A percentile compares a stretch with the other conserved stretches of the same genome.
Evolutionary conservation across 306 rosid species (phyloP).

Genomic region (Lagenaria siceraria): DNA sequence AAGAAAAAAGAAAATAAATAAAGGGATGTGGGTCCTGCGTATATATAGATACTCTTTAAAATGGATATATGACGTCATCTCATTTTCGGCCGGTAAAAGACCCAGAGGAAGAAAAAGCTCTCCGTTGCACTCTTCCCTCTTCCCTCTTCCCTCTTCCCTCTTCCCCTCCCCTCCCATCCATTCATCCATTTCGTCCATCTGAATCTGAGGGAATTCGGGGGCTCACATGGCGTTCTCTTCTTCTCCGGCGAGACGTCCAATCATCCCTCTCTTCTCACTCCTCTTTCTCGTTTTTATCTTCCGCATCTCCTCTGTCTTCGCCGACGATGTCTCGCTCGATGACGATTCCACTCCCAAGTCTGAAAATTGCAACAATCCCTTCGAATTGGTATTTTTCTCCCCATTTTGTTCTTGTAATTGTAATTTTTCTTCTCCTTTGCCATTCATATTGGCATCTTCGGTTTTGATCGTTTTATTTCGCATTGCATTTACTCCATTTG

Average conservation of each 20-base stretch:
- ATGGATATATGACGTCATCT: background rate
- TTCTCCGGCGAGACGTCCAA: background rate
- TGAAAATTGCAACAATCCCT: slow-evolving; percentile 54
- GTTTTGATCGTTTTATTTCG: background rate
- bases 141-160: background rate
- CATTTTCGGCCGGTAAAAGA: background rate
- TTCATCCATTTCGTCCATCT: background rate
- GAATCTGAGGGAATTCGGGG: slow-evolving; percentile 7
- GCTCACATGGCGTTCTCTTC: slow-evolving; percentile 21
- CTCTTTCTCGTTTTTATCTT: slow-evolving; percentile 22
- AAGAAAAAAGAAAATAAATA: no score
- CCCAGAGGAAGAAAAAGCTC: background rate
- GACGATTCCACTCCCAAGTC: slow-evolving; percentile 31
- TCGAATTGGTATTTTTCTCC: slow-evolving; percentile 40
- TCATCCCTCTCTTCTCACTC: background rate
- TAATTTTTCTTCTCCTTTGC: background rate
- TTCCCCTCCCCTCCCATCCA: background rate
- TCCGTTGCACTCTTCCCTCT: background rate
- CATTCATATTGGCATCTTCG: background rate
- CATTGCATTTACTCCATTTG: background rate
- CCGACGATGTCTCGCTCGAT: slow-evolving; percentile 31
- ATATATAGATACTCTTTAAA: background rate
- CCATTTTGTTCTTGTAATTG: background rate
- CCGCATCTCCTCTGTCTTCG: slow-evolving; percentile 14
- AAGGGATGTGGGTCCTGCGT: background rate